These are phyloP conservation scores for Coniella lustricola DNA, from an alignment of 2,329 filamentous ascomycete genomes.

Conservation along the genomic window DNA sequence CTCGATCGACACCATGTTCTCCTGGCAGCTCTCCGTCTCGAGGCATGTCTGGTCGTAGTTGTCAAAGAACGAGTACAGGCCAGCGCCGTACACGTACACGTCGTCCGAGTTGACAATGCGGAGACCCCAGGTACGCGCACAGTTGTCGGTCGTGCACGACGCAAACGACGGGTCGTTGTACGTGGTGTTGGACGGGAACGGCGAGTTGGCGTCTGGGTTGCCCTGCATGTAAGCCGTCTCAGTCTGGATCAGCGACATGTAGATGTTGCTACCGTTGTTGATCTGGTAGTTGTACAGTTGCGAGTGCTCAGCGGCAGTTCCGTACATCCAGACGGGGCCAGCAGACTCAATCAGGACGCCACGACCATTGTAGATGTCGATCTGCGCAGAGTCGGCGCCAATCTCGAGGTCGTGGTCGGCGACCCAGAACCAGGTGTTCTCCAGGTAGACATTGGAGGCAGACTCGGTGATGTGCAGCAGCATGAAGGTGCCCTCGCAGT, in stretches of 20 bases:
- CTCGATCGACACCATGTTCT: constrained; percentile 70
- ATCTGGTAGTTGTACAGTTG: constrained; percentile 82
- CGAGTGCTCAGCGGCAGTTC: constrained; percentile 61
- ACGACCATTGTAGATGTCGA: constrained; percentile 82
- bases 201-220: constrained; percentile 65
- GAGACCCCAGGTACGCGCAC: constrained; percentile 72
- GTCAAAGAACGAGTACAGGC: constrained; percentile 77
- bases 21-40: constrained; percentile 61
- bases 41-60: constrained; percentile 72
- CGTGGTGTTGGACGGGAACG: constrained; percentile 51
- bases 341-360: constrained; percentile 74
- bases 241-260: constrained; percentile 77
- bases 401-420: constrained; percentile 85
- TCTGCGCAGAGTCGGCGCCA: constrained; percentile 54
- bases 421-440: constrained; percentile 89
- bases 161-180: constrained; percentile 65
- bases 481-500: constrained; percentile 69
- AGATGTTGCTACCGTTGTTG: constrained; percentile 68
- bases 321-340: constrained; percentile 75
- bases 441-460: constrained; percentile 63
- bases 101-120: constrained; percentile 61
- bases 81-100: constrained; percentile 63
- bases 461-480: constrained; percentile 57
- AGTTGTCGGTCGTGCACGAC: constrained; percentile 45
- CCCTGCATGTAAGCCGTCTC: constrained; percentile 87